Evolutionary conservation across 2,329 filamentous ascomycete species (phyloP), one percentile per base, ranked within the genome.

Genomic region (Colletotrichum tamarilloi): DNA sequence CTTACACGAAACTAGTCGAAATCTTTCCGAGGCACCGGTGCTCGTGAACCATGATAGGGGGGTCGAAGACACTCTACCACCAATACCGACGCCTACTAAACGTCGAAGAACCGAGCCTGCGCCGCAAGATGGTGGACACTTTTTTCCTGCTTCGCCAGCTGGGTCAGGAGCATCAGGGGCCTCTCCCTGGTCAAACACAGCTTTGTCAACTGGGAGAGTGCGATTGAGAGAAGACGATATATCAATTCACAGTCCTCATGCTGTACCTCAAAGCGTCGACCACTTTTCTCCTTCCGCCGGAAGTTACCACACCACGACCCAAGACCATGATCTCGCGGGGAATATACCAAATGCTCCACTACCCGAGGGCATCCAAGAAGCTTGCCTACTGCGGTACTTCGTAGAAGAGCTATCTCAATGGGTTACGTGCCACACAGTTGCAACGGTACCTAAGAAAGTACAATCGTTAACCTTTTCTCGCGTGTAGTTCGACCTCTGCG

Each of bases 381-480:
- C 82, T 0, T 84, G 82, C 32, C 74, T 84, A 5, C 75, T 84
- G 14, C 76, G 82, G 4, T 84, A 84, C 63, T 84, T 83, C 70
- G 78, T 83, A 11, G 82, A 84, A 32, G 82, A 84, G 59, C 77
- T 84, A 12, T 83, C 83, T 9, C 82, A 82, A 60, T 84, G 82
- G 82, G 82, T 84, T 78, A 62, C 75, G 19, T 65, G 24, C 3
- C 3, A 2, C 11, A 28, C 9, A 12, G 2, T 42, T 42, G 14
- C 38, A 42, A 22, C 32, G 4, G 32, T 11, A 0, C 2, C 6
- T 6, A 42, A 19, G 8, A 1, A 22, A 7, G 0, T 6, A 11
- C 5, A 19, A 22, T 12, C n/a, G 11, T 38, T 56, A 57, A 80
- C 65, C 9, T 6, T 3, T 7, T 38, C 38, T 42, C 38, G 14